Base-by-base conservation (phyloP, 2,329 filamentous ascomycete genomes). In the Penicillium aurantiogriseum region DNA sequence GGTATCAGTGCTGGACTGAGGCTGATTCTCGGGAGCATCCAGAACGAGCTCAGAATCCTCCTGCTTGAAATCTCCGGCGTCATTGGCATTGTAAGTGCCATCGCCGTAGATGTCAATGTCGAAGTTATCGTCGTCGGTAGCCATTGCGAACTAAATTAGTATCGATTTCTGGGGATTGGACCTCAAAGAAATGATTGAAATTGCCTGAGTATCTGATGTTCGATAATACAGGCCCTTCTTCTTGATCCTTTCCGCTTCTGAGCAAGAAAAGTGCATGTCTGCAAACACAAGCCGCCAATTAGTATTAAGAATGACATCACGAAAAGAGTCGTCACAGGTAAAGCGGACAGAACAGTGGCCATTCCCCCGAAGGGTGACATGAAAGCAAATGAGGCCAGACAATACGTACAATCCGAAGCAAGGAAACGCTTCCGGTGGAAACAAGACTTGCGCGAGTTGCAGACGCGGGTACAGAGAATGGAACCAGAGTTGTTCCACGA, bases 21-120 rank as follows among this genome's bases (percentile, higher is more conserved):
- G 55, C 38, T 33, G 54, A 19, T 51, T 56, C 42, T 76, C 75
- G 45, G 75, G 66, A 10, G 68, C 68, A 56, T 76, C 71, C 63
- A 77, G 64, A 27, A 75, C 73, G 54, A 76, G 63, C n/a, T 76
- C 74, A 17, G 72, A 61, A 44, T 75, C 73, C 29, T 77, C 76
- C 33, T 73, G 67, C 54, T 77, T 77, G 62, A 69, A 72, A 40
- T 76, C 74, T 57, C 83, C 82, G 59, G 85, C 71, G 23, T 76
- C 76, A 63, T 77, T 74, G 50, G 69, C 69, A 63, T 76, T 78
- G 58, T 77, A 78, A 57, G 75, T 74, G 51, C 85, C 83, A 68
- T 88, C 85, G 62, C 85, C 85, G 69, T 88, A 88, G 76, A 88
- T 86, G 72, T 88, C 85, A 79, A 88, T 87, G 67, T 88, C 85